These are phyloP conservation scores for Bruguiera hainesii DNA, from an alignment of 441 rosid genomes.

Conservation along the genomic window DNA sequence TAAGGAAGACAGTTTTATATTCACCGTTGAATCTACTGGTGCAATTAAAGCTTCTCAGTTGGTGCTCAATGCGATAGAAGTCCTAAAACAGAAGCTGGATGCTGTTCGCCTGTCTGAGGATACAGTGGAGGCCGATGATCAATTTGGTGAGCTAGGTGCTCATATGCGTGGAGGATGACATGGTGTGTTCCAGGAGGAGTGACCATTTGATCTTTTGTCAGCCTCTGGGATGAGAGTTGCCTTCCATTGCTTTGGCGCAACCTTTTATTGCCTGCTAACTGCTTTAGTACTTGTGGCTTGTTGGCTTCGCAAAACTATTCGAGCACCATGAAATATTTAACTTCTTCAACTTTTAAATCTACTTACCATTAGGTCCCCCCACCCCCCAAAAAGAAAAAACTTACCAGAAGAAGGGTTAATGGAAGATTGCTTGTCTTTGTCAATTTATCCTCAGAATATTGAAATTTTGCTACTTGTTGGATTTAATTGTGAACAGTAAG, in stretches of 20 bases:
- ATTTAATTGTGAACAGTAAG: too few species aligned
- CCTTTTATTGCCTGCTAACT: neutral
- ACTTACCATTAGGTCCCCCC: too few species aligned
- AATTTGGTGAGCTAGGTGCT: constrained; percentile 95
- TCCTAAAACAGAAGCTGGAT: constrained; percentile 83
- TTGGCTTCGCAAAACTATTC: neutral
- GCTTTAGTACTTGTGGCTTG: neutral
- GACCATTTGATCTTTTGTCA: neutral
- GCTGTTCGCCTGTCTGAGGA: constrained; percentile 87
- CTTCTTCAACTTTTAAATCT: too few species aligned
- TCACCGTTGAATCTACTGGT: constrained; percentile 89
- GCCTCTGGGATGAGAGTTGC: neutral
- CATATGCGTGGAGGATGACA: constrained; percentile 92
- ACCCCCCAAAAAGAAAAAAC: too few species aligned
- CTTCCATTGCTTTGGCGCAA: neutral
- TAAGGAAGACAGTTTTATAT: constrained; percentile 81
- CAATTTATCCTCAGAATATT: too few species aligned
- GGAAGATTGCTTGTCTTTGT: too few species aligned
- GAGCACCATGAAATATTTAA: too few species aligned
- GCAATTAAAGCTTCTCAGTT: constrained; percentile 87
- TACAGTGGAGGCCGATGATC: constrained; percentile 93
- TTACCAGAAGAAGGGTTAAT: too few species aligned
- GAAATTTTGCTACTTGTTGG: too few species aligned
- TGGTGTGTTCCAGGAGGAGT: neutral
- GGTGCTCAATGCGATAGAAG: constrained; percentile 78